Evolutionary conservation across 805 yeast species (phyloP).

Genomic region (Kodamaea kaohsiungensis): DNA sequence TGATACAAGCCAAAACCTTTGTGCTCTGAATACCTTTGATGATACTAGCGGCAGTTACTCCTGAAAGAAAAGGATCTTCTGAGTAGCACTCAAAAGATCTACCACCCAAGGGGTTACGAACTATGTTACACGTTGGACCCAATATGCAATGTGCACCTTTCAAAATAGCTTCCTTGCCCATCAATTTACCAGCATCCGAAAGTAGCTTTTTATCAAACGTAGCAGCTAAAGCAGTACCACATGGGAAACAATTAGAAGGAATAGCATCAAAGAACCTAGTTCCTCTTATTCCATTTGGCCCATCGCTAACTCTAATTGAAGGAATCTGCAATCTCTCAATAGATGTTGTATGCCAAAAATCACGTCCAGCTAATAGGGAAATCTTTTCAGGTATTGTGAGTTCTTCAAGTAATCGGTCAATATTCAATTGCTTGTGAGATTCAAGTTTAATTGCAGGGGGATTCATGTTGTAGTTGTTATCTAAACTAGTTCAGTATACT

Average conservation of each 20-base stretch:
- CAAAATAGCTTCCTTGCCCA: constrained; percentile 55
- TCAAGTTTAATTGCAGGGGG: too few species aligned
- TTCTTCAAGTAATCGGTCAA: constrained; percentile 30
- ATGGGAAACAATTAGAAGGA: constrained; percentile 60
- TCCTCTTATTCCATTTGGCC: constrained; percentile 67
- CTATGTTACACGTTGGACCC: constrained; percentile 52
- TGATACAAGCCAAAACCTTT: constrained; percentile 55
- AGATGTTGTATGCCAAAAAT: constrained; percentile 17
- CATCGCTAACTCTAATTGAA: constrained; percentile 38
- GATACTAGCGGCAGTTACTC: constrained; percentile 49
- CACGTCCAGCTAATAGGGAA: constrained; percentile 37
- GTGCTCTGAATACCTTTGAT: constrained; percentile 55
- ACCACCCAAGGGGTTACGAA: constrained; percentile 60
- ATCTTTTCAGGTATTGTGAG: constrained; percentile 37
- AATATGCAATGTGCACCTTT: constrained; percentile 53
- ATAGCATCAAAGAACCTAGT: constrained; percentile 51
- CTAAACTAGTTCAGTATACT: too few species aligned
- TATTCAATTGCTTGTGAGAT: constrained; percentile 14
- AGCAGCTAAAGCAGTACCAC: constrained; percentile 61
- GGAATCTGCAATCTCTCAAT: constrained; percentile 18
- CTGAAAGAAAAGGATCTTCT: constrained; percentile 57
- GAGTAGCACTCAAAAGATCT: constrained; percentile 62
- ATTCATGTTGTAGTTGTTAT: too few species aligned
- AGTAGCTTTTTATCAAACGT: constrained; percentile 54
- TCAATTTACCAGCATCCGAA: constrained; percentile 47